A percentile compares a stretch with the other conserved stretches of the same genome.
phyloP scores from a whole-genome alignment of 495 filamentous ascomycete genomes.

The Rusavskia elegans region DNA sequence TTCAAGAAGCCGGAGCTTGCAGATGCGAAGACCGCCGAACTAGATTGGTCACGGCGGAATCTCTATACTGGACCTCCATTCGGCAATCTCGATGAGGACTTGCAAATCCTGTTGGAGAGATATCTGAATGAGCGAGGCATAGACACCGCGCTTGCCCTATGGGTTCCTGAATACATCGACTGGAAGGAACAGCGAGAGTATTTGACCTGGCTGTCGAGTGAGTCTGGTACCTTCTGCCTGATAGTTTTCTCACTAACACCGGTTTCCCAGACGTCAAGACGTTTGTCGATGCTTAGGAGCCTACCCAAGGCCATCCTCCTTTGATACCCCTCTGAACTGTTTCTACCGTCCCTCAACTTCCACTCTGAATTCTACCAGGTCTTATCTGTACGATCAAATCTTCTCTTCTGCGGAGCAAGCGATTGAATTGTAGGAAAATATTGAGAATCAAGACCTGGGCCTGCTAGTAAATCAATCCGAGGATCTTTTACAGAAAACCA shows the following conservation, averaged over 20 bases:
- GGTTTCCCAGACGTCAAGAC: conserved; percentile 43
- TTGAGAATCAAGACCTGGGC: no score
- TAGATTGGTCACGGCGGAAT: conserved; percentile 53
- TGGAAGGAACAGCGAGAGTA: conserved; percentile 99
- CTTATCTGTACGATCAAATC: neutral
- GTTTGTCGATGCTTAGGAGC: conserved; percentile 50
- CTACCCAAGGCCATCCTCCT: neutral
- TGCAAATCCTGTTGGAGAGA: conserved; percentile 79
- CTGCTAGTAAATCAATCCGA: no score
- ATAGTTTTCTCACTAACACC: neutral
- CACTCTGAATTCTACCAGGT: neutral
- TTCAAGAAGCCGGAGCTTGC: conserved; percentile 61
- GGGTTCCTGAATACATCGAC: conserved; percentile 93
- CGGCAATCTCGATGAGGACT: conserved; percentile 84
- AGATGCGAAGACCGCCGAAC: conserved; percentile 44
- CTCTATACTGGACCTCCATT: conserved; percentile 88
- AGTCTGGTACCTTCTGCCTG: conserved; percentile 19
- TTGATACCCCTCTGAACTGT: neutral
- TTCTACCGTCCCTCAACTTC: conserved; percentile 1
- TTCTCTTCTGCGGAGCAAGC: neutral
- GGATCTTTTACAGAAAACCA: no score
- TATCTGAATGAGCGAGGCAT: conserved; percentile 92
- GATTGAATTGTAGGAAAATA: neutral
- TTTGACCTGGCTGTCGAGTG: conserved; percentile 69
- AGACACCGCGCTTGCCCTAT: conserved; percentile 71